Evolutionary conservation across 2,329 filamentous ascomycete species (phyloP).

Genomic region (Sphaerostilbella broomeana): DNA sequence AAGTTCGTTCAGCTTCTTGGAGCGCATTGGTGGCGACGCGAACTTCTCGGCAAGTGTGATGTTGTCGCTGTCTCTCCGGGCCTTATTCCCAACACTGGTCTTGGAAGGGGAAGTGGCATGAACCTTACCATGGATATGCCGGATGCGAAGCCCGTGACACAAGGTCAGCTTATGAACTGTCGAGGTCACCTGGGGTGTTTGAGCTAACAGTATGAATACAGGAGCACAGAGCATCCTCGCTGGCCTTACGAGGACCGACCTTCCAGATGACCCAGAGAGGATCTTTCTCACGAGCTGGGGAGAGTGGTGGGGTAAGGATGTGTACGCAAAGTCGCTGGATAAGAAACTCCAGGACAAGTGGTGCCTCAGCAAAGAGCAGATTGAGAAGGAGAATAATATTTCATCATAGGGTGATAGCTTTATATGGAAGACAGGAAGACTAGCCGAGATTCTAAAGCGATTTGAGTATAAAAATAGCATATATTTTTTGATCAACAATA

Average conservation of each 20-base stretch:
- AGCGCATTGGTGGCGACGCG: slow-evolving; percentile 50
- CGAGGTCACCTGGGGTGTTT: no score
- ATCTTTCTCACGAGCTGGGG: slow-evolving; percentile 52
- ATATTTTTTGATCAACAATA: no score
- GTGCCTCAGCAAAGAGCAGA: slow-evolving; percentile 40
- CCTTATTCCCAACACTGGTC: slow-evolving; percentile 41
- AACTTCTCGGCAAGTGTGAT: slow-evolving; percentile 36
- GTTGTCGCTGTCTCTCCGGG: slow-evolving; percentile 50
- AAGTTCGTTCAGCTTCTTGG: slow-evolving; percentile 47
- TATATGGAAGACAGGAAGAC: not conserved
- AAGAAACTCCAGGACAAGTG: slow-evolving; percentile 45
- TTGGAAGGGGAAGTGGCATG: slow-evolving; percentile 26
- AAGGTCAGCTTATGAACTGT: slow-evolving; percentile 30
- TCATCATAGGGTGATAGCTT: no score
- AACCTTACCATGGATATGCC: slow-evolving; percentile 28
- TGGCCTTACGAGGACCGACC: slow-evolving; percentile 38
- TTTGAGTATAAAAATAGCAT: not conserved
- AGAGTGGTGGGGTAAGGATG: slow-evolving; percentile 46
- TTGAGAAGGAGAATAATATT: slow-evolving; percentile 38
- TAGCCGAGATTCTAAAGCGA: no score
- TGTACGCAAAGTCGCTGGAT: slow-evolving; percentile 36
- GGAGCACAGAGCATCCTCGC: slow-evolving; percentile 38
- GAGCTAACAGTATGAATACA: slow-evolving; percentile 15
- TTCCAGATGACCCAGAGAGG: slow-evolving; percentile 44
- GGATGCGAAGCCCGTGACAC: slow-evolving; percentile 41